Evolutionary conservation across 2,329 filamentous ascomycete species (phyloP).

Genomic region (Rhinocladiella mackenziei): DNA sequence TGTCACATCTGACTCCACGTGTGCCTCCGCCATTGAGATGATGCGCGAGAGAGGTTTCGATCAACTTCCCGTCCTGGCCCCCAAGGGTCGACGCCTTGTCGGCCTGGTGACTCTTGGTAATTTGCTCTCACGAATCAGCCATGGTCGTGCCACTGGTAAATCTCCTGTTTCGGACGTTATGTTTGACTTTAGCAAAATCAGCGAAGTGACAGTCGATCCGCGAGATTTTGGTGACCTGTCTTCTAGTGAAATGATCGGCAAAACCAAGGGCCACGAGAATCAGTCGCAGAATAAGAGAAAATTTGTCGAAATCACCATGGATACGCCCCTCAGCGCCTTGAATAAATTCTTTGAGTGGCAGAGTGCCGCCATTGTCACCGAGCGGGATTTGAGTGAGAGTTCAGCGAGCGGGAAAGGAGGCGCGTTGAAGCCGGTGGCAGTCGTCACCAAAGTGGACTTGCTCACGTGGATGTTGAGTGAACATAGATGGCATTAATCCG

Average conservation of each 20-base stretch:
- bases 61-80: conserved; percentile 82
- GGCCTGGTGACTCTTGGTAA: conserved; percentile 94
- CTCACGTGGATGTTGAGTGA: conserved; percentile 84
- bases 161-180: conserved; percentile 82
- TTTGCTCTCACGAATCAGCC: conserved; percentile 82
- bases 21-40: conserved; percentile 86
- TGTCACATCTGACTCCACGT: conserved; percentile 65
- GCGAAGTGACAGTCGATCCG: conserved; percentile 87
- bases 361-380: conserved; percentile 89
- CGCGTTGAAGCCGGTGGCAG: conserved; percentile 72
- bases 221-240: conserved; percentile 52
- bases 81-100: conserved; percentile 68
- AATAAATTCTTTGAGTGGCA: conserved; percentile 90
- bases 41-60: conserved; percentile 99
- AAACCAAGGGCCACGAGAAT: conserved; percentile 20
- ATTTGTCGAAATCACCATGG: conserved; percentile 90
- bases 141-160: conserved; percentile 69
- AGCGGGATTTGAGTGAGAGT: conserved; percentile 54
- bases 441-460: conserved; percentile 91
- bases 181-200: conserved; percentile 88
- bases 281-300: conserved; percentile 49
- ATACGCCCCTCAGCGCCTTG: conserved; percentile 77
- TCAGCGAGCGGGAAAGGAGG: conserved; percentile 37
- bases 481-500: conserved; percentile 34
- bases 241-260: conserved; percentile 1